These are phyloP conservation scores for Phaffomyces opuntiae DNA, from an alignment of 805 yeast species.

Conservation along the genomic window DNA sequence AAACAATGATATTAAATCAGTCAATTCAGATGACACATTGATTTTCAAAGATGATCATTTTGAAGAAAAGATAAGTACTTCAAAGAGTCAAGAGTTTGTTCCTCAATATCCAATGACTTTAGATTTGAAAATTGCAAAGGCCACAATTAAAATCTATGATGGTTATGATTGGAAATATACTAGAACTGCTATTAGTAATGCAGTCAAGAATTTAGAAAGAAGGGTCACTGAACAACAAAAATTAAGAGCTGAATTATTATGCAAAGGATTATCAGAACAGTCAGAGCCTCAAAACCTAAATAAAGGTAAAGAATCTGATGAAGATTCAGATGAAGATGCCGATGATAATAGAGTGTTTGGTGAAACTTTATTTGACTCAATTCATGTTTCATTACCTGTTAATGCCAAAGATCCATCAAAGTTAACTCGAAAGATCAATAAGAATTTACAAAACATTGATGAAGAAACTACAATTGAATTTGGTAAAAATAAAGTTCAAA, in stretches of 20 bases:
- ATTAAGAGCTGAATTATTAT: conserved; percentile 3
- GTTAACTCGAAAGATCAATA: conserved; percentile 49
- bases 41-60: conserved; percentile 23
- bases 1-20: conserved; percentile 5
- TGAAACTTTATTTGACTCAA: conserved; percentile 71
- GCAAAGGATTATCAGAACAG: not conserved
- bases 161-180: conserved; percentile 93
- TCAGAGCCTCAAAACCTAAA: not conserved
- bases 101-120: conserved; percentile 12
- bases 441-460: conserved; percentile 31
- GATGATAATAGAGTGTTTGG: conserved; percentile 33
- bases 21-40: conserved; percentile 15
- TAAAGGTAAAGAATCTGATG: too few relatives aligned
- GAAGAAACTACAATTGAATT: conserved; percentile 15
- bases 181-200: conserved; percentile 54
- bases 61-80: conserved; percentile 2
- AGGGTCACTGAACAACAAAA: conserved; percentile 28
- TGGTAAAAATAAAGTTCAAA: conserved; percentile 27
- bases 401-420: conserved; percentile 34
- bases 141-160: conserved; percentile 55
- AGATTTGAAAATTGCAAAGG: conserved; percentile 28
- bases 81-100: not conserved
- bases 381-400: conserved; percentile 56
- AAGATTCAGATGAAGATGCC: not conserved
- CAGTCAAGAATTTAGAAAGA: conserved; percentile 55